Evolutionary conservation across 768 basidiomycete species (phyloP), one percentile per base, ranked within the genome.

Genomic region (Amanita muscaria): DNA sequence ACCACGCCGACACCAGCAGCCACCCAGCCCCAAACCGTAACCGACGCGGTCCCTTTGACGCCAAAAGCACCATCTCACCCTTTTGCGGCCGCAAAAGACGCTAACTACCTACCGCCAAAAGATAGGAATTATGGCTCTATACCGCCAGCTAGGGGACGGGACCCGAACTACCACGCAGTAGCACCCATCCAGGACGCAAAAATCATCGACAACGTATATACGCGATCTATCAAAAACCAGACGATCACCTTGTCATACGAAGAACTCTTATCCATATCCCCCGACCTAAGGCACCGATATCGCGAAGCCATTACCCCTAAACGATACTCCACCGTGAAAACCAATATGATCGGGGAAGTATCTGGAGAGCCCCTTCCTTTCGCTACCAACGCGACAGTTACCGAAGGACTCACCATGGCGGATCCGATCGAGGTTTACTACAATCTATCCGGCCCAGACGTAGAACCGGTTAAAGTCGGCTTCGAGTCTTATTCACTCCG

Each of bases 401-500:
- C 27, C 27, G 27, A 29, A 12, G 27, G 27, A 6, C 7, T 29
- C 27, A 12, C 12, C 12, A 12, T 29, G 12, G 7, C 27, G 27
- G 27, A 29, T 12, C 27, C 27, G 12, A 12, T 14, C 12, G 5
- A 5, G 38, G 24, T 34, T 8, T 40, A 31, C 40, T 43, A 39
- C 5, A 33, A 24, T 23, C 40, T 40, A 4, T 8, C n/a, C n/a
- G n/a, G n/a, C n/a, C n/a, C n/a, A n/a, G n/a, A n/a, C n/a, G n/a
- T n/a, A n/a, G n/a, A n/a, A n/a, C n/a, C n/a, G 1, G 31, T 60
- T 6, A 25, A 40, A 6, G 53, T 59, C 6, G 47, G 56, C 0
- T 56, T 53, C 23, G 59, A 59, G 34, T 58, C 59, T 0, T 38
- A 46, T 8, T 38, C 56, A 1, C 44, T 59, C 2, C 46, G 55